Evolutionary conservation across 371 early-diverging fungal species (phyloP).

Genomic region (Rhizomucor pusillus): DNA sequence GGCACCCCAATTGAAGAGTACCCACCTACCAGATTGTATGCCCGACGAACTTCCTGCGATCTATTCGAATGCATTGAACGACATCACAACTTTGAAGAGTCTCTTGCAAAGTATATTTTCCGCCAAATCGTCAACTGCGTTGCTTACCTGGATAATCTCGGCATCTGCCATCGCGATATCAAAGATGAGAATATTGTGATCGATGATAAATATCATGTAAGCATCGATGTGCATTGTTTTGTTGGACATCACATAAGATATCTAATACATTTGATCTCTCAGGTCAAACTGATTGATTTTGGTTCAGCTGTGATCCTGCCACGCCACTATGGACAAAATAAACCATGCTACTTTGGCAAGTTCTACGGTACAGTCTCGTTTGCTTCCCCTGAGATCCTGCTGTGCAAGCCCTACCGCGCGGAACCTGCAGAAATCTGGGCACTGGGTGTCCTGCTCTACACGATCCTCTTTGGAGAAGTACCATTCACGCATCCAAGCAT

Average conservation of each 20-base stretch:
- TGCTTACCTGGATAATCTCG: slow-evolving; percentile 55
- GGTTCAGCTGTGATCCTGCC: slow-evolving; percentile 54
- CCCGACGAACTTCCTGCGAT: slow-evolving; percentile 63
- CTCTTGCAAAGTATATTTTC: slow-evolving; percentile 58
- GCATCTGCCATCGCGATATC: slow-evolving; percentile 66
- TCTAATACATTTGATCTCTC: no score
- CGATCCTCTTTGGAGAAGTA: slow-evolving; percentile 70
- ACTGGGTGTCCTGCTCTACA: slow-evolving; percentile 74
- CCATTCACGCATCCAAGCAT: slow-evolving; percentile 65
- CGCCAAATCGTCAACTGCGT: slow-evolving; percentile 71
- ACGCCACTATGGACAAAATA: slow-evolving; percentile 21
- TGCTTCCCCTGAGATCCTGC: slow-evolving; percentile 85
- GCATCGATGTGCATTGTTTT: no score
- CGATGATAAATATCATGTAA: slow-evolving; percentile 54
- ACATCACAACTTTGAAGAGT: slow-evolving; percentile 63
- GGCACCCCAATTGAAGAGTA: slow-evolving; percentile 16
- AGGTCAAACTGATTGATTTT: slow-evolving; percentile 83
- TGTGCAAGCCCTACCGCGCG: slow-evolving; percentile 66
- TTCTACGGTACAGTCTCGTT: slow-evolving; percentile 49
- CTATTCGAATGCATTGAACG: slow-evolving; percentile 82
- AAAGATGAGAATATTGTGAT: slow-evolving; percentile 82
- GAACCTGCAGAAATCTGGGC: slow-evolving; percentile 87
- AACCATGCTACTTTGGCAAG: slow-evolving; percentile 25
- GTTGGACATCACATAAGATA: no score
- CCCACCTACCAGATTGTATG: slow-evolving; percentile 29